Percentiles rank a stretch among this genome's conserved stretches.
phyloP scores from a whole-genome alignment of 805 yeast species.

The Aciculoconidium aculeatum region DNA sequence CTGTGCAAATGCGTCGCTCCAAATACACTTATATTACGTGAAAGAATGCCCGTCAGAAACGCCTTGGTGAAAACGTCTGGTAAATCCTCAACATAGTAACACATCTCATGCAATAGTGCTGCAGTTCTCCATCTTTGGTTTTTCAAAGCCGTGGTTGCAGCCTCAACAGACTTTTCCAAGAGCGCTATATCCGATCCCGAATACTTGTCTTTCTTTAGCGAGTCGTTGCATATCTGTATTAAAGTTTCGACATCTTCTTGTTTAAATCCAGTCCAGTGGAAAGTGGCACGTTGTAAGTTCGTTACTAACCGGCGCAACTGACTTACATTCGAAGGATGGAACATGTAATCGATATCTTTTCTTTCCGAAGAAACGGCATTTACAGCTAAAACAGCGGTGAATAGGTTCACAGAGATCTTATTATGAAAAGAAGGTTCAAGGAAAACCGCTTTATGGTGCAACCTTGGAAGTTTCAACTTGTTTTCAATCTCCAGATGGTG shows the following conservation, averaged over 20 bases:
- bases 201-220: constrained; percentile 37
- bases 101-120: constrained; percentile 62
- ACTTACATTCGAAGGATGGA: constrained; percentile 50
- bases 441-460: constrained; percentile 53
- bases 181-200: constrained; percentile 33
- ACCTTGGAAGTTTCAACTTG: constrained; percentile 52
- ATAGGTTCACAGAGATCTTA: constrained; percentile 54
- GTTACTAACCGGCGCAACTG: constrained; percentile 53
- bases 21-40: constrained; percentile 35
- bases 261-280: constrained; percentile 72
- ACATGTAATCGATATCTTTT: constrained; percentile 64
- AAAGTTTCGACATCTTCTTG: constrained; percentile 51
- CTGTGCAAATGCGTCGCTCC: constrained; percentile 56
- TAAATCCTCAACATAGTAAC: constrained; percentile 43
- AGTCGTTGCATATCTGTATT: constrained; percentile 41
- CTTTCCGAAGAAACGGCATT: constrained; percentile 73
- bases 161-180: constrained; percentile 38
- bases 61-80: constrained; percentile 35
- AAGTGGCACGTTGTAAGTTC: constrained; percentile 61
- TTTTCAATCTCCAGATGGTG: constrained; percentile 50
- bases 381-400: constrained; percentile 61
- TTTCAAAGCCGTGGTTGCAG: constrained; percentile 43
- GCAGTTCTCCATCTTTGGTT: constrained; percentile 55
- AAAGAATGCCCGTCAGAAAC: constrained; percentile 40
- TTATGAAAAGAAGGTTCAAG: constrained; percentile 61